A percentile compares a stretch with the other conserved stretches of the same genome.
Conservation (phyloP, 2,329 filamentous ascomycete species). For the Juglanconis juglandina region DNA sequence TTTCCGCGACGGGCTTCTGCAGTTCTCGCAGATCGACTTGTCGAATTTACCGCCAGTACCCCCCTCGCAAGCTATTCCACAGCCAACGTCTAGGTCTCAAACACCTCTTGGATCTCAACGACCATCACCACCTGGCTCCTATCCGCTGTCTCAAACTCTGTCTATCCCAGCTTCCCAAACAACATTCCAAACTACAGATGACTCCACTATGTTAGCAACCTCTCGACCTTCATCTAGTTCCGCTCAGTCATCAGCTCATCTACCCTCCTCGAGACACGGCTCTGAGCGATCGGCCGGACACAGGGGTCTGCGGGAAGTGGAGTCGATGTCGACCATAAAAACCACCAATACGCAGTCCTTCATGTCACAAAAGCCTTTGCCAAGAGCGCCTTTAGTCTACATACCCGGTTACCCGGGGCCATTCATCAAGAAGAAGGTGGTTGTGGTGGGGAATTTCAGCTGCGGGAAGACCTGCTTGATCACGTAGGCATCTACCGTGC, state of each 20-base stretch:
- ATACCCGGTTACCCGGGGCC: constrained; percentile 13
- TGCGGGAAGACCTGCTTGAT: constrained; percentile 18
- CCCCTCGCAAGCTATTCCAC: not conserved
- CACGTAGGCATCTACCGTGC: not conserved
- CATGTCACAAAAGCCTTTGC: constrained; percentile 12
- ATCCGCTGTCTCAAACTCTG: not conserved
- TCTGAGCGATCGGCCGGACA: not conserved
- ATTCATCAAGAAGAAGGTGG: constrained; percentile 16
- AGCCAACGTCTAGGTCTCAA: not conserved
- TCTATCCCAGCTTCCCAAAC: not conserved
- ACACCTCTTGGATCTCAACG: not conserved
- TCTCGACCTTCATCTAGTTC: not conserved
- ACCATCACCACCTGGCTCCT: not conserved
- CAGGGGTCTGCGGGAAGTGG: constrained; percentile 3
- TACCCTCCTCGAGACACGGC: not conserved
- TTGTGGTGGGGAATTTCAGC: constrained; percentile 18
- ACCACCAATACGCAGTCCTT: constrained; percentile 12
- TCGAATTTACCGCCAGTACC: constrained; percentile 7
- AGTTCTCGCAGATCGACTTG: constrained; percentile 11
- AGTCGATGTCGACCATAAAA: constrained; percentile 10
- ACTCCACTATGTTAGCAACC: not conserved
- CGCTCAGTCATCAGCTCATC: not conserved
- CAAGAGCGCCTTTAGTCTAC: constrained; percentile 13
- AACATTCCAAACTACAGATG: not conserved
- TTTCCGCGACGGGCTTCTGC: constrained; percentile 8